These are phyloP conservation scores for Colletotrichum scovillei DNA, from an alignment of 2,329 filamentous ascomycete genomes.

Conservation along the genomic window DNA sequence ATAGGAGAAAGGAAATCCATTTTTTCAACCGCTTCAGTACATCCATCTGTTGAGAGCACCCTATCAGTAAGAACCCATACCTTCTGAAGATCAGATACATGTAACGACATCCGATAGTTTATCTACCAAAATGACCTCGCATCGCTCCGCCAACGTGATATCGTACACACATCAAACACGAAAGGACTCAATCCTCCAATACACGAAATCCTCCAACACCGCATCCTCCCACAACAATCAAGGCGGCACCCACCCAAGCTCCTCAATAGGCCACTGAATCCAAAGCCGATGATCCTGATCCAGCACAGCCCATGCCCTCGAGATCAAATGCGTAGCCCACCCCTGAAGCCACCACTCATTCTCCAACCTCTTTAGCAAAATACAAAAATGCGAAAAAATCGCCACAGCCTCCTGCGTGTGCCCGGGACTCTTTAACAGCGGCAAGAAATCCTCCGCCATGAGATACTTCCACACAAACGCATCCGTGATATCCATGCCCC, in stretches of 20 bases:
- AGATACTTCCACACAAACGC: constrained; percentile 54
- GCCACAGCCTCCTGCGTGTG: constrained; percentile 45
- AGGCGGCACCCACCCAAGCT: constrained; percentile 39
- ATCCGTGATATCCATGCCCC: constrained; percentile 48
- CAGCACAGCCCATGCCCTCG: constrained; percentile 45
- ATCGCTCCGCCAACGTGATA: neutral
- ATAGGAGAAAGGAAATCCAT: no score
- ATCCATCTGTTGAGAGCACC: no score
- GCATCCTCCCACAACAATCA: neutral
- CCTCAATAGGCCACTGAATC: constrained; percentile 43
- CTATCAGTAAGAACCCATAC: no score
- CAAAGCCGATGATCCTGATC: constrained; percentile 50
- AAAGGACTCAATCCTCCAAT: neutral
- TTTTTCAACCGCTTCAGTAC: no score
- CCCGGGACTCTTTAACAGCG: constrained; percentile 43
- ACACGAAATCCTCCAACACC: neutral
- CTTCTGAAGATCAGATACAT: no score
- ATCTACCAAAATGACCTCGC: neutral
- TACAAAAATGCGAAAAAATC: constrained; percentile 50
- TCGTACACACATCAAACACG: neutral
- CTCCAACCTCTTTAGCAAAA: constrained; percentile 45
- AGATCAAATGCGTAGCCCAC: constrained; percentile 47
- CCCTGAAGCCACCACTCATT: constrained; percentile 52
- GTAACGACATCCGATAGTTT: no score
- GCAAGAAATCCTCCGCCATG: constrained; percentile 49